Evolutionary conservation across 2,329 filamentous ascomycete genomes (phyloP).

Genomic region (Trichoderma hamatum): DNA sequence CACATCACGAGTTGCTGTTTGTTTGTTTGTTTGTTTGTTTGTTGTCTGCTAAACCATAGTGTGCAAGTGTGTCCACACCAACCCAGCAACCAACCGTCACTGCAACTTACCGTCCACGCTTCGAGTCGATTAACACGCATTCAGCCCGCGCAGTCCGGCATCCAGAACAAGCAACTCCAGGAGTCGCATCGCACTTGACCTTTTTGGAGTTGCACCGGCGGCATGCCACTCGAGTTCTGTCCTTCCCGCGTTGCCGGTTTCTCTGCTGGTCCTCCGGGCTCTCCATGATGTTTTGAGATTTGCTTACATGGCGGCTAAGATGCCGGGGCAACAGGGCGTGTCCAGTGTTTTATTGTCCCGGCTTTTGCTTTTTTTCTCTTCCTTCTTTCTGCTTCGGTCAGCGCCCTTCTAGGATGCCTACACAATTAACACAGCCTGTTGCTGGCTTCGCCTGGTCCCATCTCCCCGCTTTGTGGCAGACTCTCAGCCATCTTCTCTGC

Average conservation of each 20-base stretch:
- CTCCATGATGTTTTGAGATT: background rate
- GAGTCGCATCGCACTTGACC: conserved; percentile 13
- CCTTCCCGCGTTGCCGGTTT: background rate
- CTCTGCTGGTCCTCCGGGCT: conserved; percentile 1
- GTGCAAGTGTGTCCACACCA: background rate
- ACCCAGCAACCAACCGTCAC: background rate
- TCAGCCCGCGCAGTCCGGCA: background rate
- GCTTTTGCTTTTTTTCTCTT: background rate
- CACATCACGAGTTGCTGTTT: background rate
- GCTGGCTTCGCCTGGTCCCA: background rate
- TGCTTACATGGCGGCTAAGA: background rate
- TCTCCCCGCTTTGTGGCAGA: background rate
- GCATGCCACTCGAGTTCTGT: conserved; percentile 13
- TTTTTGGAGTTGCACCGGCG: conserved; percentile 15
- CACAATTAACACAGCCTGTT: background rate
- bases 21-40: no score
- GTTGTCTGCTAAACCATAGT: background rate
- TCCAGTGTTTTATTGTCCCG: background rate
- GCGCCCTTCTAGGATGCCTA: background rate
- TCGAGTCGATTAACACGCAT: background rate
- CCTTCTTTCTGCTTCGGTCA: background rate
- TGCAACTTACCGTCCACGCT: conserved; percentile 3
- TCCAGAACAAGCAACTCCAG: conserved; percentile 16
- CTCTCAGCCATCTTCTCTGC: background rate
- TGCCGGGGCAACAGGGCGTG: background rate